Percentiles rank a stretch among this genome's conserved stretches.
Conservation (phyloP, 2,329 filamentous ascomycete genomes). For the Fusarium palustre region DNA sequence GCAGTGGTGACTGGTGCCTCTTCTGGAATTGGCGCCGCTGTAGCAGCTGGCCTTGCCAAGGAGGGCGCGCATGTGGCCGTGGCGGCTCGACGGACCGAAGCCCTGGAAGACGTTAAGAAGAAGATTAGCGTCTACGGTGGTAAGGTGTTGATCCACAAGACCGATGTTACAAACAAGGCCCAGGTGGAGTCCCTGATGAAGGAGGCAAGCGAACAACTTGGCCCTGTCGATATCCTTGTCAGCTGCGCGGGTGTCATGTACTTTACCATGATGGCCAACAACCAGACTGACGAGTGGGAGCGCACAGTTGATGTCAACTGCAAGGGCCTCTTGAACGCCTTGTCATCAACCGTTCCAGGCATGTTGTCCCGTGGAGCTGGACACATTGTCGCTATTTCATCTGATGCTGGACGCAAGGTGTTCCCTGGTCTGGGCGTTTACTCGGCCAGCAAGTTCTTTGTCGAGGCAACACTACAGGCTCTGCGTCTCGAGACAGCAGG, state of each 20-base stretch:
- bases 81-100: conserved; percentile 76
- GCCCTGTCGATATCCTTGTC: conserved; percentile 81
- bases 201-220: conserved; percentile 70
- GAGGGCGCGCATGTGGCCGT: conserved; percentile 80
- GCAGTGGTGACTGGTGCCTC: conserved; percentile 84
- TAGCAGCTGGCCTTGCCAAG: conserved; percentile 73
- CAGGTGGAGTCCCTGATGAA: conserved; percentile 76
- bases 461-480: conserved; percentile 82
- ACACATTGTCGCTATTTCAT: conserved; percentile 85
- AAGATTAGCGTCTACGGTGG: conserved; percentile 67
- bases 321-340: conserved; percentile 81
- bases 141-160: conserved; percentile 75
- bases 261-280: conserved; percentile 87
- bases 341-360: conserved; percentile 74
- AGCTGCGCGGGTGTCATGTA: conserved; percentile 89
- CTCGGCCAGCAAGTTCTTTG: conserved; percentile 86
- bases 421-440: conserved; percentile 86
- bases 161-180: conserved; percentile 75
- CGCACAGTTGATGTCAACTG: conserved; percentile 87
- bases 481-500: conserved; percentile 81
- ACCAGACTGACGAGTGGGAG: conserved; percentile 79
- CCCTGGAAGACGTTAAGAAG: conserved; percentile 74
- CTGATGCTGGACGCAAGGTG: conserved; percentile 83
- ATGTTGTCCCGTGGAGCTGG: conserved; percentile 78
- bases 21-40: conserved; percentile 82